Evolutionary conservation across 495 filamentous ascomycete species (phyloP), one percentile per base, ranked within the genome.

Genomic region (Letharia lupina): DNA sequence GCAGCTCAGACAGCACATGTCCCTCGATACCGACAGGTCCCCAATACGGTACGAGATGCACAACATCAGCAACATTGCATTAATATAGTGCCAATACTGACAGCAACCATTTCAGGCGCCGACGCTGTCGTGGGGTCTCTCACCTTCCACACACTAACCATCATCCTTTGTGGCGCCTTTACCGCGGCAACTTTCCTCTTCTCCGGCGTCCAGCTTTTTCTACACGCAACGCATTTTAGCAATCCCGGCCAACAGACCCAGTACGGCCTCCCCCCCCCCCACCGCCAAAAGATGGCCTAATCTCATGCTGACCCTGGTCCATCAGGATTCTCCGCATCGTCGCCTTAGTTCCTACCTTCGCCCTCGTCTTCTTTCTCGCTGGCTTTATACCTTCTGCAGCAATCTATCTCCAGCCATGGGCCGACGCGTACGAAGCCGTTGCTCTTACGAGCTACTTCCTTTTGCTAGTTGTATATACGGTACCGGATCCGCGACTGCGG

Each of bases 391-490:
- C 74, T 15, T 63, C 70, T 15, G 56, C 67, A 2, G 70, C 75
- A 45, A 70, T 74, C 11, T 77, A 76, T 61, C 35, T 79, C 1
- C 37, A 69, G 7, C 65, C 70, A 39, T 77, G 74, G 73, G 61
- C 70, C 1, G 70, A 75, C 54, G 59, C 75, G 1, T 70, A 75
- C 45, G 72, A 79, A 61, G 67, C 64, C 4, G 66, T 77, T 58
- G 74, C 74, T 11, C 67, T 79, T 0, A 66, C 67, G 16, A 56
- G 60, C 15, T 79, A 77, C 62, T 71, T 76, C 35, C 69, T 77
- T 48, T 67, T 79, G 16, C 65, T 77, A 1, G 72, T 73, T 65
- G 72, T 74, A 23, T 75, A 73, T 60, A 41, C 76, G 8, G 70
- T 68, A 13, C 70, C 75, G 1, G 65, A 69, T 15, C 69, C 69